A percentile compares a stretch with the other conserved stretches of the same genome.
Evolutionary conservation across 2,329 filamentous ascomycete genomes (phyloP).

Genomic region (Teratosphaeria zuluensis): DNA sequence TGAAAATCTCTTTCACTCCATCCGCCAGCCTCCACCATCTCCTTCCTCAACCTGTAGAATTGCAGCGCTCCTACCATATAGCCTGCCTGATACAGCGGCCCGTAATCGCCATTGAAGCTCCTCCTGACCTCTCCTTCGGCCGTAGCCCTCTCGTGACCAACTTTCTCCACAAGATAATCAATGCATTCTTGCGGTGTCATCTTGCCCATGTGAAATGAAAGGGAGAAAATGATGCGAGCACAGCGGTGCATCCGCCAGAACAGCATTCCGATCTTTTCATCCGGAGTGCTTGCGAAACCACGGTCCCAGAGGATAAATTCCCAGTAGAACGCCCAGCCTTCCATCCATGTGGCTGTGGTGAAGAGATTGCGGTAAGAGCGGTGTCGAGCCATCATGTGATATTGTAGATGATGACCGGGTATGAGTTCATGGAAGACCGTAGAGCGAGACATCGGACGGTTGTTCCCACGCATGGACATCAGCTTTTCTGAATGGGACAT

Average conservation of each 20-base stretch:
- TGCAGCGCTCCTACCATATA: slow-evolving; percentile 53
- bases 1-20: slow-evolving; percentile 48
- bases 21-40: slow-evolving; percentile 33
- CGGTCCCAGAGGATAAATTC: slow-evolving; percentile 50
- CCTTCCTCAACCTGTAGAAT: slow-evolving; percentile 41
- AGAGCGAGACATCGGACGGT: slow-evolving; percentile 46
- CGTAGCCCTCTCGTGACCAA: slow-evolving; percentile 50
- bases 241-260: slow-evolving; percentile 57
- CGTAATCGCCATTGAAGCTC: slow-evolving; percentile 47
- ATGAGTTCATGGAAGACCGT: slow-evolving; percentile 56
- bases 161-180: slow-evolving; percentile 46
- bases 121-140: slow-evolving; percentile 52
- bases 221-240: slow-evolving; percentile 48
- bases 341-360: slow-evolving; percentile 49
- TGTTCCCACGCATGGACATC: slow-evolving; percentile 53
- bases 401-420: slow-evolving; percentile 48
- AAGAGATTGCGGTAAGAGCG: slow-evolving; percentile 45
- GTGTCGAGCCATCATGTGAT: slow-evolving; percentile 39
- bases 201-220: slow-evolving; percentile 48
- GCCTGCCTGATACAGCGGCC: slow-evolving; percentile 49
- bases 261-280: slow-evolving; percentile 48
- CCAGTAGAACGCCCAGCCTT: slow-evolving; percentile 56
- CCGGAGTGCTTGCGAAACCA: slow-evolving; percentile 40
- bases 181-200: slow-evolving; percentile 47
- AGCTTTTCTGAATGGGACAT: slow-evolving; percentile 48